Evolutionary conservation across 2,329 filamentous ascomycete genomes (phyloP), one percentile per base, ranked within the genome.

Genomic region (Aspergillus pseudotamarii): DNA sequence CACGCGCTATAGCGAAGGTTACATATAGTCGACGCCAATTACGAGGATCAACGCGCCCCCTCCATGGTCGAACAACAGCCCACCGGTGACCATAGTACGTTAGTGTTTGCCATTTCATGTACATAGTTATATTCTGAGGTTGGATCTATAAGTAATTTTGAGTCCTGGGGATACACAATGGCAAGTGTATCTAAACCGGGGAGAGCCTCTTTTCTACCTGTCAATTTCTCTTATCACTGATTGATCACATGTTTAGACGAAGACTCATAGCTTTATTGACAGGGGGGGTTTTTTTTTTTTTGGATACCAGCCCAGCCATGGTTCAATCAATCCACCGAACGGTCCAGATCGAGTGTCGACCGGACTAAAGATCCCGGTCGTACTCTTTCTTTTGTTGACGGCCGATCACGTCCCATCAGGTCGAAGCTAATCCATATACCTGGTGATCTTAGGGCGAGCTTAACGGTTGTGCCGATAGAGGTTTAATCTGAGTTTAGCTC

Each of bases 21-120:
- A 46, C 43, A 46, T 46, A 36, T 54, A 54, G 51, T 54, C 21
- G 51, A 54, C 30, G 30, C 51, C 51, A 54, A 54, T 54, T 54
- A 36, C 30, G 51, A 38, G 32, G 34, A 28, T 41, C 11, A 30
- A 8, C 30, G n/a, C 19, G 4, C 14, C 8, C 50, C 30, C 41
- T 21, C 41, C 8, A 43, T 3, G 11, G 32, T 11, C 32, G 9
- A 34, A 26, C 26, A 26, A 26, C 26, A 26, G 26, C 26, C 26
- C 26, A 36, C 34, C 14, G 10, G 43, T 46, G 43, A 46, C 43
- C 11, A 12, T 23, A 46, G 21, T 46, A 46, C 43, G 43, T 46
- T 46, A 14, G n/a, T 46, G 43, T 23, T 23, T 23, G 43, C n/a
- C 21, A 46, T 23, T 11, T 21, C 23, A 23, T 23, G 6, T 23